A percentile compares a stretch with the other conserved stretches of the same genome.
These are phyloP conservation scores for Microbotryomycetes sp. DNA, from an alignment of 1,284 basidiomycete genomes.

Conservation along the genomic window DNA sequence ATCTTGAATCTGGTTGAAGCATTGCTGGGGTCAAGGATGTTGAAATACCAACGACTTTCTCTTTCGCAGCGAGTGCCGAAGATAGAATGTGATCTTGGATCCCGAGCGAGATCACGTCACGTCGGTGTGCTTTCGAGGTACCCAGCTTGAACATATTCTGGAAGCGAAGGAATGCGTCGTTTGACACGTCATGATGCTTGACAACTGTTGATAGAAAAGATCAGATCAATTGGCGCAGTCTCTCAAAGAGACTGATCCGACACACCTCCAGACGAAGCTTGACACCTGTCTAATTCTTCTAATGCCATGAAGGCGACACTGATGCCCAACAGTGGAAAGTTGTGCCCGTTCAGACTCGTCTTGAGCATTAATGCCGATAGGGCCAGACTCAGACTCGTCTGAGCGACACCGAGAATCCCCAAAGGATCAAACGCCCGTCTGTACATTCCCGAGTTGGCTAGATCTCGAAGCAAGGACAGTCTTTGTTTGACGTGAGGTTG, in stretches of 20 bases:
- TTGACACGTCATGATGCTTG: constrained; percentile 1
- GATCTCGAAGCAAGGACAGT: not conserved
- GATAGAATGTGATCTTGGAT: constrained; percentile 2
- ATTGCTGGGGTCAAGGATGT: not conserved
- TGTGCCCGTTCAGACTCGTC: not conserved
- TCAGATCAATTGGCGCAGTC: no score
- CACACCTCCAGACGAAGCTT: no score
- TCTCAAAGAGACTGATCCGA: no score
- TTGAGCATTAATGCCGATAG: not conserved
- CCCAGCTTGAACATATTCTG: constrained; percentile 3
- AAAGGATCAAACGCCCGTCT: constrained; percentile 3
- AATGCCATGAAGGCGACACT: not conserved
- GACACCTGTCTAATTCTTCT: not conserved
- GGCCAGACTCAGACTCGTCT: not conserved
- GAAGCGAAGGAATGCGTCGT: constrained; percentile 9
- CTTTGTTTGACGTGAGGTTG: not conserved
- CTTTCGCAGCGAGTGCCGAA: not conserved
- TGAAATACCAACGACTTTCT: not conserved
- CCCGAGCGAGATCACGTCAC: constrained; percentile 1
- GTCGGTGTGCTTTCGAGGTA: not conserved
- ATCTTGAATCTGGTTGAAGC: not conserved
- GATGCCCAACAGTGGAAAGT: not conserved
- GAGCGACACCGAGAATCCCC: not conserved
- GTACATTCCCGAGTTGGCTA: not conserved
- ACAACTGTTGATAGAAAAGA: no score